These are phyloP conservation scores for Wallacemonas sp. DNA, from an alignment of 208 protist species.

Conservation along the genomic window DNA sequence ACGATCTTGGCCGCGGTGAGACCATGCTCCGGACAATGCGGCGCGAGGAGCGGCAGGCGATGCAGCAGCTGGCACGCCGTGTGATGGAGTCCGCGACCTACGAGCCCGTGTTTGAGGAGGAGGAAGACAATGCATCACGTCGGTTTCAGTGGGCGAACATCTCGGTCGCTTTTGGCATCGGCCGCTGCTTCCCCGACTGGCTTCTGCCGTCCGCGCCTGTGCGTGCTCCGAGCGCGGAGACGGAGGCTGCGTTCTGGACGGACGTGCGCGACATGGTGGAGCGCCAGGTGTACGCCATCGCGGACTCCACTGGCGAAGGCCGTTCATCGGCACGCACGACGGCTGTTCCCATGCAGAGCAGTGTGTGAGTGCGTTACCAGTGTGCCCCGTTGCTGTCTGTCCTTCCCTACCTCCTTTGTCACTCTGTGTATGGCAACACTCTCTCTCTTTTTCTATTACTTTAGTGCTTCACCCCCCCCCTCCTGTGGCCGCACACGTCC, in stretches of 20 bases:
- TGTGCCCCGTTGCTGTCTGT: too few relatives aligned
- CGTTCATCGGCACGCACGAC: too few relatives aligned
- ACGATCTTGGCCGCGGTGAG: conserved; percentile 27
- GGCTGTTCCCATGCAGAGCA: too few relatives aligned
- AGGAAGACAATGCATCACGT: conserved; percentile 12
- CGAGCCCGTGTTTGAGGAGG: conserved; percentile 17
- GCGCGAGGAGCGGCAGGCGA: conserved; percentile 19
- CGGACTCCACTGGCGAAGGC: conserved; percentile 33
- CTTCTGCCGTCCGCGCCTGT: conserved; percentile 38
- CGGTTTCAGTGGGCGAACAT: conserved; percentile 32
- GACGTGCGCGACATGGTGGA: conserved; percentile 34
- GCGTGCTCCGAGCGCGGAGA: conserved; percentile 25
- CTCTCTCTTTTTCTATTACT: too few relatives aligned
- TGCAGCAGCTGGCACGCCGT: conserved; percentile 16
- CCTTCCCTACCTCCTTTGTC: too few relatives aligned
- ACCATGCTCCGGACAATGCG: conserved; percentile 22
- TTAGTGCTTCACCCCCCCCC: too few relatives aligned
- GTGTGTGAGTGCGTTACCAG: too few relatives aligned
- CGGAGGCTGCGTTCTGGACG: conserved; percentile 50
- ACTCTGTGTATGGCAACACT: too few relatives aligned
- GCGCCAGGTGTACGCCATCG: conserved; percentile 45
- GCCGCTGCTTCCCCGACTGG: conserved; percentile 22
- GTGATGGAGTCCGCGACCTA: conserved; percentile 17
- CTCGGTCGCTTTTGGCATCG: conserved; percentile 36
- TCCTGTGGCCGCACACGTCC: too few relatives aligned